Conservation (phyloP, 2,329 filamentous ascomycete genomes). For the Calonectria pseudoreteaudii region DNA sequence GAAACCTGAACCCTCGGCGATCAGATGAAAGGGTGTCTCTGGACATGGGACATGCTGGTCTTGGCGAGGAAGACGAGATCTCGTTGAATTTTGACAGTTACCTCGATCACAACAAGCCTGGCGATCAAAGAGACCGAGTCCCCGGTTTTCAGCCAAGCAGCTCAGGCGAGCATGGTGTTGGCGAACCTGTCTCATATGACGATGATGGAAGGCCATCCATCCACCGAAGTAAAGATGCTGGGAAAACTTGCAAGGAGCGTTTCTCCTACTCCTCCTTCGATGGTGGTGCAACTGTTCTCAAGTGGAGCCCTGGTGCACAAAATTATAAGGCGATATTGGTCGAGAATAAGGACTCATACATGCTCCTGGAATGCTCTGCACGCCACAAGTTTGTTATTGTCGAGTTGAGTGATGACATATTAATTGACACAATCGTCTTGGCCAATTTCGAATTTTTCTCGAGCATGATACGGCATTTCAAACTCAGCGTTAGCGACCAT, state of each 20-base stretch:
- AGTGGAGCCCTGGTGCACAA: constrained; percentile 87
- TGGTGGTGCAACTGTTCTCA: constrained; percentile 91
- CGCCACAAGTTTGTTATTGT: constrained; percentile 94
- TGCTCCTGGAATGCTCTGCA: constrained; percentile 90
- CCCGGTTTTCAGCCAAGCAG: not conserved
- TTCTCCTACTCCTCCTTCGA: constrained; percentile 99
- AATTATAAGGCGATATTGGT: constrained; percentile 89
- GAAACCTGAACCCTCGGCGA: constrained; percentile 66
- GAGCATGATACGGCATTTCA: constrained; percentile 92
- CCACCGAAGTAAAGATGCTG: constrained; percentile 88
- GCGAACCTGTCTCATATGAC: constrained; percentile 59
- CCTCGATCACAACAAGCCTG: constrained; percentile 33
- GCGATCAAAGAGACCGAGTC: constrained; percentile 24
- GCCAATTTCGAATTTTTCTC: constrained; percentile 99
- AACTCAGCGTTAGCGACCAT: constrained; percentile 91
- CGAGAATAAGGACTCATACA: constrained; percentile 98
- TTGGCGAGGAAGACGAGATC: constrained; percentile 92
- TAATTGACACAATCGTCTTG: constrained; percentile 95
- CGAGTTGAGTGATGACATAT: constrained; percentile 86
- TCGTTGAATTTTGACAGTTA: constrained; percentile 64
- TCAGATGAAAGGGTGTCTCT: constrained; percentile 63
- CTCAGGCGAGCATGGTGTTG: constrained; percentile 33
- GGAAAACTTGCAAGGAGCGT: constrained; percentile 96
- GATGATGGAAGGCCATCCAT: constrained; percentile 64
- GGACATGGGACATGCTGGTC: constrained; percentile 78